A percentile compares a stretch with the other conserved stretches of the same genome.
Evolutionary conservation across 768 basidiomycete genomes (phyloP).

Genomic region (Dictyophora rubrovolvata): DNA sequence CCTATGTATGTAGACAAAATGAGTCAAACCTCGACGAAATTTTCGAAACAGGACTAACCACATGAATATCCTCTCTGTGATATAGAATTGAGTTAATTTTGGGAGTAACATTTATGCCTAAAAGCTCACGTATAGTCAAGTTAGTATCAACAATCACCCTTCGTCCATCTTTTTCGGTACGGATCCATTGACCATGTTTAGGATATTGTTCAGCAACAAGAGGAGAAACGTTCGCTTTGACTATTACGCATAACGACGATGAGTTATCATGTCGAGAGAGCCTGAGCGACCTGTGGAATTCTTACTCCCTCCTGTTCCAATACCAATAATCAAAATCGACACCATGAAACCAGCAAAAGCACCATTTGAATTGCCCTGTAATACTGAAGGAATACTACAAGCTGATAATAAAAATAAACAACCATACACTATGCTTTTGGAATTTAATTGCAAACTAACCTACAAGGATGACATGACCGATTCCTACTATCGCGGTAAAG

Average conservation of each 20-base stretch:
- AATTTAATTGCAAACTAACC: background rate
- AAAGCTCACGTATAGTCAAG: conserved; percentile 3
- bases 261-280: background rate
- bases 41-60: background rate
- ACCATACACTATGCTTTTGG: background rate
- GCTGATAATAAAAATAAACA: background rate
- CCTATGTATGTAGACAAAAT: background rate
- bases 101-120: background rate
- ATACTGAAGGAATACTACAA: conserved; percentile 5
- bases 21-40: background rate
- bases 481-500: conserved; percentile 3
- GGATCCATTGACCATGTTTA: conserved; percentile 7
- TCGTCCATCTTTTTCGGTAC: conserved; percentile 4
- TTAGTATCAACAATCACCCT: conserved; percentile 7
- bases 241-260: background rate
- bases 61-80: conserved; percentile 7
- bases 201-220: conserved; percentile 7
- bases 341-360: conserved; percentile 8
- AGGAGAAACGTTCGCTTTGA: conserved; percentile 8
- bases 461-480: conserved; percentile 7
- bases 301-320: conserved; percentile 9
- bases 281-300: background rate
- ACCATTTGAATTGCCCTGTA: conserved; percentile 4
- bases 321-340: conserved; percentile 6
- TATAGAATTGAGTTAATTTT: background rate